Evolutionary conservation across 257 asterid species (phyloP).

Genomic region (Paraleonurus japonicus): DNA sequence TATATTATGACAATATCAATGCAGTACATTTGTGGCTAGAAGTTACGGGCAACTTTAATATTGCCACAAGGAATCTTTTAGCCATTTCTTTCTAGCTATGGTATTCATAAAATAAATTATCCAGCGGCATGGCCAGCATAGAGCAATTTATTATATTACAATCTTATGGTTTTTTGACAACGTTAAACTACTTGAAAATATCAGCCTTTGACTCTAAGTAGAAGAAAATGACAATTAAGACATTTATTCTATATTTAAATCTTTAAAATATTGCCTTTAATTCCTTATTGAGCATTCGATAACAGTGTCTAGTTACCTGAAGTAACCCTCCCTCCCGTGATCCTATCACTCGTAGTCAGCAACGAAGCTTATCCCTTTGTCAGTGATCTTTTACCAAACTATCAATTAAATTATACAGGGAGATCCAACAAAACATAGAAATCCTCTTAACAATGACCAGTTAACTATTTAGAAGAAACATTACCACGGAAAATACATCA

Average conservation of each 20-base stretch:
- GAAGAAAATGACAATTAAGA: background rate
- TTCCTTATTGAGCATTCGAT: background rate
- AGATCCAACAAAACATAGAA: conserved; percentile 17
- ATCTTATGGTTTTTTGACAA: conserved; percentile 5
- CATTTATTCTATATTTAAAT: background rate
- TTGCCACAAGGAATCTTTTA: conserved; percentile 7
- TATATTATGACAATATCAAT: conserved; percentile 1
- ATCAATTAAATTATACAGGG: background rate
- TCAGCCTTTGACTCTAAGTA: conserved; percentile 5
- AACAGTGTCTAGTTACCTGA: conserved; percentile 9
- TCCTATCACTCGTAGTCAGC: background rate
- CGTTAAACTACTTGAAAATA: conserved; percentile 2
- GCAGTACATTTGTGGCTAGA: background rate
- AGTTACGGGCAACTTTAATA: conserved; percentile 10
- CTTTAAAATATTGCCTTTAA: background rate
- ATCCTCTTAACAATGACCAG: background rate
- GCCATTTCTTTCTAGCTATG: conserved; percentile 14
- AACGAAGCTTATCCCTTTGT: conserved; percentile 12
- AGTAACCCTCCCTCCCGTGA: conserved; percentile 1
- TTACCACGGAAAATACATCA: background rate
- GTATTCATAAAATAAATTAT: background rate
- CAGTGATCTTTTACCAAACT: conserved; percentile 7
- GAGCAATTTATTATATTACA: background rate
- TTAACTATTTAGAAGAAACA: background rate
- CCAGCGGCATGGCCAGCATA: background rate